Evolutionary conservation across 371 early-diverging fungal genomes (phyloP), one percentile per base, ranked within the genome.

Genomic region (Rhizopus delemar): DNA sequence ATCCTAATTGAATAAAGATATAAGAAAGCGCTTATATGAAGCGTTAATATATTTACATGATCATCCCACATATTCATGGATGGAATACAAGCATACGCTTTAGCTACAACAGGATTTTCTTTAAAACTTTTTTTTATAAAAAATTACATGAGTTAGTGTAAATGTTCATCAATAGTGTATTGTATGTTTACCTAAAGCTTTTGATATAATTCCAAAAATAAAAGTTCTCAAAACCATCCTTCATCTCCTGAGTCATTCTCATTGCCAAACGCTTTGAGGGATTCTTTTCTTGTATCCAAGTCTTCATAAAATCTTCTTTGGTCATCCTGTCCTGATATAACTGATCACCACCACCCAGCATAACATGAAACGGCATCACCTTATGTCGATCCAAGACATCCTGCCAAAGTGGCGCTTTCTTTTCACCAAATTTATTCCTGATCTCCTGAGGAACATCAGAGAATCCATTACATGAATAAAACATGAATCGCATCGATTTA

Each of bases 271-370:
- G 63, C 38, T 59, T 66, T 28, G 56, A 49, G 31, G 86, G 85
- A 54, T 75, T 74, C 52, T 81, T 80, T 38, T 85, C 73, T 3
- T 62, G 60, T 8, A 86, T 63, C 89, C 89, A 92, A 12, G 82
- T 80, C 57, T 73, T 68, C 78, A 86, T 78, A 34, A 77, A 69
- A 8, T 76, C 66, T 41, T 77, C 71, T 11, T 76, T 56, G 70
- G 84, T 76, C 58, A 88, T 63, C 22, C 71, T 65, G 73, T 91
- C 93, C 36, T 84, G 74, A 62, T 93, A 92, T 9, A 93, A 67
- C 68, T 93, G 93, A 73, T 92, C 93, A 34, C 93, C 93, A n/a
- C 92, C 92, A 41, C 93, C 92, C 34, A 93, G 71, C 78, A 86
- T 78, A 34, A 85, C 85, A 65, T 92, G 91, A 68, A 88, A 90